Evolutionary conservation across 1,139 yeast species (phyloP).

Genomic region (Blastobotrys apis): DNA sequence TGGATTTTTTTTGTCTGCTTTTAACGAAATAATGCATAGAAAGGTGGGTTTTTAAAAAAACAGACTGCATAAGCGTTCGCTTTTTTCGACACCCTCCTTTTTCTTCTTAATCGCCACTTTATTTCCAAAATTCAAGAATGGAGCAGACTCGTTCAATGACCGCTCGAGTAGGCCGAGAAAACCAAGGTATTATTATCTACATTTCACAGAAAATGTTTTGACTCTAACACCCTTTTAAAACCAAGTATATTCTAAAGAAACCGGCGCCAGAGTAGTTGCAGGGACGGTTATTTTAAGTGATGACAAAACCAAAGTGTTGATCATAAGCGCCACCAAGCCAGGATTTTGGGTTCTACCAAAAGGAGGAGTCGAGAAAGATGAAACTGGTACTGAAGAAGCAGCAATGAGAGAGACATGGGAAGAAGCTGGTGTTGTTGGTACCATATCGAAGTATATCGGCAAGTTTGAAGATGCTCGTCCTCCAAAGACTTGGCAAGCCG

Average conservation of each 20-base stretch:
- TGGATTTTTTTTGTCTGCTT: no score
- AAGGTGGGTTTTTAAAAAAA: no score
- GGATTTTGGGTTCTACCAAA: slow-evolving; percentile 86
- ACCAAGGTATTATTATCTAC: slow-evolving; percentile 7
- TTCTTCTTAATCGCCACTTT: background rate
- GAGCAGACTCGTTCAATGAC: slow-evolving; percentile 8
- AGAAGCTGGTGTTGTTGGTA: slow-evolving; percentile 87
- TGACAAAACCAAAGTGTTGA: slow-evolving; percentile 56
- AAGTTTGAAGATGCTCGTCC: slow-evolving; percentile 67
- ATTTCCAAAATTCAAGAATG: background rate
- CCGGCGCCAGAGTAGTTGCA: slow-evolving; percentile 84
- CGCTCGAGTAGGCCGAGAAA: slow-evolving; percentile 12
- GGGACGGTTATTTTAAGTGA: slow-evolving; percentile 76
- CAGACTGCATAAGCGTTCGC: no score
- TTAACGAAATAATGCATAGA: no score
- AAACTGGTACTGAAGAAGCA: slow-evolving; percentile 43
- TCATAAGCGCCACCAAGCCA: slow-evolving; percentile 64
- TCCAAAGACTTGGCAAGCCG: slow-evolving; percentile 49
- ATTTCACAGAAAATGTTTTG: no score
- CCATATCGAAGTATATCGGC: slow-evolving; percentile 52
- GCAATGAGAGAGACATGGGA: slow-evolving; percentile 96
- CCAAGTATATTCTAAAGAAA: slow-evolving; percentile 26
- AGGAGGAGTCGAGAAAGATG: slow-evolving; percentile 93
- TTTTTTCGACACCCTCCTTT: no score
- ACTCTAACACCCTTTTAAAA: no score